These are phyloP conservation scores for Fragilaria radians DNA, from an alignment of 108 stramenopile species.

Conservation along the genomic window DNA sequence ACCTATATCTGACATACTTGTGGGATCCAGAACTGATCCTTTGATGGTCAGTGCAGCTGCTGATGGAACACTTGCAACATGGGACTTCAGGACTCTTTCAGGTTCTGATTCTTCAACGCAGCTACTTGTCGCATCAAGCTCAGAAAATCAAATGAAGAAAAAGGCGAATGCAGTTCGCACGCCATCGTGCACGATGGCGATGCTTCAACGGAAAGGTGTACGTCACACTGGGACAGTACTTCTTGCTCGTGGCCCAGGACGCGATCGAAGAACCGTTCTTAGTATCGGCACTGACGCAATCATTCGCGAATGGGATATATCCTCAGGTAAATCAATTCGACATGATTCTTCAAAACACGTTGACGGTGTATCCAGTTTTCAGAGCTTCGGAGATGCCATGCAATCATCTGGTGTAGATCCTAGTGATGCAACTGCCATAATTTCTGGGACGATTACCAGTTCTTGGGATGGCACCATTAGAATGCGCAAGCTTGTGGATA, in stretches of 20 bases:
- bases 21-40: constrained; percentile 73
- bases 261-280: constrained; percentile 37
- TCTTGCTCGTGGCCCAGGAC: constrained; percentile 19
- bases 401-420: constrained; percentile 14
- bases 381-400: constrained; percentile 18
- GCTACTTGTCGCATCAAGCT: not conserved
- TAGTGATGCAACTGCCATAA: constrained; percentile 2
- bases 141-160: not conserved
- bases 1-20: constrained; percentile 68
- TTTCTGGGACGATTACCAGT: constrained; percentile 55
- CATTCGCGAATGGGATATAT: constrained; percentile 74
- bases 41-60: constrained; percentile 70
- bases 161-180: constrained; percentile 42
- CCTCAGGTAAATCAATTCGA: constrained; percentile 40
- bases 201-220: constrained; percentile 9
- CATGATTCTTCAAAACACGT: constrained; percentile 45
- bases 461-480: constrained; percentile 86
- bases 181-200: constrained; percentile 42
- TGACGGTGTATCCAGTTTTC: constrained; percentile 57
- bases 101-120: constrained; percentile 13
- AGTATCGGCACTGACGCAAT: constrained; percentile 64
- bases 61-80: constrained; percentile 77
- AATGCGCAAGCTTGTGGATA: constrained; percentile 38
- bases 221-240: constrained; percentile 26
- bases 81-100: constrained; percentile 77